These are phyloP conservation scores for Leishmania major DNA, from an alignment of 208 protist genomes.

Conservation along the genomic window DNA sequence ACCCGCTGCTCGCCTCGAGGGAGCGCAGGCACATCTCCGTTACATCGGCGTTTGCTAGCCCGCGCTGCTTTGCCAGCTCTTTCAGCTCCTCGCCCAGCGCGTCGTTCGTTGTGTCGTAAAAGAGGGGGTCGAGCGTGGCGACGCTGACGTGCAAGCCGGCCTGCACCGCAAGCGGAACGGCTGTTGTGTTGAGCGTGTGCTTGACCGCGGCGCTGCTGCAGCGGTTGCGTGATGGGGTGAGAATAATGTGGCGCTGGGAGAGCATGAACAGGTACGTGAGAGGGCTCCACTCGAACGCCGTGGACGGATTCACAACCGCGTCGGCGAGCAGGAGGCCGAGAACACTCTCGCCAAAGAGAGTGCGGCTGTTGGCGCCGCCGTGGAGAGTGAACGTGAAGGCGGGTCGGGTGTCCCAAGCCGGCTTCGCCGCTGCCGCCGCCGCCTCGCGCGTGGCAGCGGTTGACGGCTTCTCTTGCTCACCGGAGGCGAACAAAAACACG, in stretches of 20 bases:
- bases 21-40: slow-evolving; percentile 72
- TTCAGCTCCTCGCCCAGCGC: slow-evolving; percentile 68
- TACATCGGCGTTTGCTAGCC: slow-evolving; percentile 58
- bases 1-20: slow-evolving; percentile 25
- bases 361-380: slow-evolving; percentile 80
- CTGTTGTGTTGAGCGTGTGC: slow-evolving; percentile 75
- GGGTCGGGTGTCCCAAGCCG: slow-evolving; percentile 24
- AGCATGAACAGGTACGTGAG: slow-evolving; percentile 99
- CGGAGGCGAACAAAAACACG: slow-evolving; percentile 59
- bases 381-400: slow-evolving; percentile 46
- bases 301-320: slow-evolving; percentile 95
- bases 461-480: neutral
- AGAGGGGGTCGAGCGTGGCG: slow-evolving; percentile 96
- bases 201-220: slow-evolving; percentile 34
- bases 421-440: neutral
- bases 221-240: slow-evolving; percentile 96
- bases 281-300: slow-evolving; percentile 88
- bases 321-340: slow-evolving; percentile 93
- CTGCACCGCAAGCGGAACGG: slow-evolving; percentile 91
- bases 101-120: slow-evolving; percentile 76
- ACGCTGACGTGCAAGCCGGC: slow-evolving; percentile 96
- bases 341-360: slow-evolving; percentile 83
- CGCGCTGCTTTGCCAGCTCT: slow-evolving; percentile 46
- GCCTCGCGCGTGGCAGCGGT: neutral
- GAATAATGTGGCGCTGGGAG: slow-evolving; percentile 94